These are phyloP conservation scores for Kockiozyma suomiensis DNA, from an alignment of 805 yeast genomes.

Conservation along the genomic window DNA sequence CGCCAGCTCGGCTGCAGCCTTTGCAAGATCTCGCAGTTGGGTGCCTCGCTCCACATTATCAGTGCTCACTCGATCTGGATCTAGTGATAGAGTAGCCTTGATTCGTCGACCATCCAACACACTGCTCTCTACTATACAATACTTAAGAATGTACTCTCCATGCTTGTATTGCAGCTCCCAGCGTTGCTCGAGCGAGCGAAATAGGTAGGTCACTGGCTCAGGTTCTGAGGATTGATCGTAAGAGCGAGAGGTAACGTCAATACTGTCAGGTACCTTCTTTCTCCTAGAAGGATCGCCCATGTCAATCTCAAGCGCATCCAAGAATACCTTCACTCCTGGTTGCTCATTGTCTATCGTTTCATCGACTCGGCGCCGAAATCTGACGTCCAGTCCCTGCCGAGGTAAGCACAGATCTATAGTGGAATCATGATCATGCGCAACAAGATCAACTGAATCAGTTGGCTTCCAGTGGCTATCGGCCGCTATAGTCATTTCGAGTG, in stretches of 20 bases:
- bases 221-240: not conserved
- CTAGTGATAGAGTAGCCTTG: slow-evolving; percentile 8
- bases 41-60: not conserved
- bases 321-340: slow-evolving; percentile 7
- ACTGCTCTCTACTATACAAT: slow-evolving; percentile 25
- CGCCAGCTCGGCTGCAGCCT: slow-evolving; percentile 19
- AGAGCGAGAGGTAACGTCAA: not conserved
- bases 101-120: slow-evolving; percentile 29
- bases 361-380: slow-evolving; percentile 14
- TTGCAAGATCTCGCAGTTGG: slow-evolving; percentile 15
- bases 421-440: slow-evolving; percentile 1
- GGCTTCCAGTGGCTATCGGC: slow-evolving; percentile 2
- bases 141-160: slow-evolving; percentile 18
- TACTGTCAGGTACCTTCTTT: slow-evolving; percentile 14
- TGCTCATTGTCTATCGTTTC: slow-evolving; percentile 2
- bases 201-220: slow-evolving; percentile 12
- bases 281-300: slow-evolving; percentile 1
- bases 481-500: slow-evolving; percentile 17
- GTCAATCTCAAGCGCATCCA: slow-evolving; percentile 9
- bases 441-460: not conserved
- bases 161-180: slow-evolving; percentile 16
- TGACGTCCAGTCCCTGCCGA: slow-evolving; percentile 17
- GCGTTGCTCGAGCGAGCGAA: slow-evolving; percentile 23
- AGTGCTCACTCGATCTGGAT: not conserved
- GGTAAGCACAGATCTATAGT: slow-evolving; percentile 21